phyloP scores from a whole-genome alignment of 805 yeast genomes.

The Candida nanaspora region DNA sequence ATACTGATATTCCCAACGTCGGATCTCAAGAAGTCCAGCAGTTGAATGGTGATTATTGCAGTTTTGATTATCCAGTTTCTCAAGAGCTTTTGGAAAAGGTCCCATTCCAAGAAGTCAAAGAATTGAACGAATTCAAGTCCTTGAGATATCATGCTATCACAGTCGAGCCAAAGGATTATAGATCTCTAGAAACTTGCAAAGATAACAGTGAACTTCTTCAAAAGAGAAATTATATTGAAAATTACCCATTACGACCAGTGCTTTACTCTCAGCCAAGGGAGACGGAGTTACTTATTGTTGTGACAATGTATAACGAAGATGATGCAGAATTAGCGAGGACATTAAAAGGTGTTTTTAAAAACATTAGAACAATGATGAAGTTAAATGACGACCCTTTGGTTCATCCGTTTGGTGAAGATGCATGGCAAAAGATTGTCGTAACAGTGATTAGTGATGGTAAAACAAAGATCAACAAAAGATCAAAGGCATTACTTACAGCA shows the following conservation, averaged over 20 bases:
- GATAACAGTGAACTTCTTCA: constrained; percentile 17
- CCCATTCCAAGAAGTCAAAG: constrained; percentile 31
- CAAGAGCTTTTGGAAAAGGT: constrained; percentile 45
- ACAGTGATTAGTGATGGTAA: constrained; percentile 90
- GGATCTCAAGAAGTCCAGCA: constrained; percentile 36
- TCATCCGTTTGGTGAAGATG: constrained; percentile 80
- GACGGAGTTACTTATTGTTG: constrained; percentile 79
- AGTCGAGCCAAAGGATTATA: constrained; percentile 77
- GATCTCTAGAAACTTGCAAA: constrained; percentile 38
- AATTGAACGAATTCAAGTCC: constrained; percentile 51
- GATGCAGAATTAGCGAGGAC: constrained; percentile 79
- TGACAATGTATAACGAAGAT: constrained; percentile 91
- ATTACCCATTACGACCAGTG: constrained; percentile 57
- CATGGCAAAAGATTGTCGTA: constrained; percentile 91
- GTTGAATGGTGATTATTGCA: constrained; percentile 61
- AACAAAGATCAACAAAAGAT: constrained; percentile 66
- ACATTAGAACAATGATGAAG: constrained; percentile 68
- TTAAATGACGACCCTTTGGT: constrained; percentile 33
- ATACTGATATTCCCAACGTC: background rate
- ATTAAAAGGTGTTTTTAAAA: constrained; percentile 82
- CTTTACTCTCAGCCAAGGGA: constrained; percentile 67
- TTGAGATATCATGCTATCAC: constrained; percentile 93
- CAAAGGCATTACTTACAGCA: constrained; percentile 74
- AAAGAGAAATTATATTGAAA: constrained; percentile 15
- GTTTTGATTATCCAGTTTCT: constrained; percentile 83